Percentiles rank a stretch among this genome's conserved stretches.
Conservation (phyloP, 768 basidiomycete species). For the Albatrellus ellisii region DNA sequence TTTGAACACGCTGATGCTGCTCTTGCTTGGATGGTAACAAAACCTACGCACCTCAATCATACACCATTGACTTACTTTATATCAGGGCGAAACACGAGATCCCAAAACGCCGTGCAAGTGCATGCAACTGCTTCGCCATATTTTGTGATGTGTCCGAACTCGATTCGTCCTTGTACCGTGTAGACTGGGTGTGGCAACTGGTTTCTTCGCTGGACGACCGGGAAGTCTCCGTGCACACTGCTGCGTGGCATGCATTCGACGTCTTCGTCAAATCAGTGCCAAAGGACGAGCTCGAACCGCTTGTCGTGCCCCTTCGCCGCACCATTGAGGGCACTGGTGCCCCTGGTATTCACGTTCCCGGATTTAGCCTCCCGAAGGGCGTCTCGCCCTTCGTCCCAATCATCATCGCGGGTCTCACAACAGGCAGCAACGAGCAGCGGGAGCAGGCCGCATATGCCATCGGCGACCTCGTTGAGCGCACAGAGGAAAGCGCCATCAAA, state of each 20-base stretch:
- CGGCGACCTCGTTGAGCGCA: conserved; percentile 87
- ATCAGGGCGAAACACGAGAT: conserved; percentile 78
- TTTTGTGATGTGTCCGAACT: conserved; percentile 79
- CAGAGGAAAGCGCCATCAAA: conserved; percentile 77
- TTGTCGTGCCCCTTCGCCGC: conserved; percentile 81
- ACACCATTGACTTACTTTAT: not conserved
- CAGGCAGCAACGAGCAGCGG: conserved; percentile 87
- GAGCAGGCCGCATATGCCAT: conserved; percentile 95
- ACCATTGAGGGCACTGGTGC: conserved; percentile 79
- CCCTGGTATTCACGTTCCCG: conserved; percentile 66
- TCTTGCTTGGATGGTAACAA: conserved; percentile 76
- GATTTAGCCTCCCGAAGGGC: conserved; percentile 79
- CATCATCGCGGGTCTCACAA: conserved; percentile 85
- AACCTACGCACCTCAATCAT: not conserved
- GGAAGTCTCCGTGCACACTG: conserved; percentile 61
- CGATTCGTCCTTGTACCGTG: conserved; percentile 73
- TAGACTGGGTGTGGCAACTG: conserved; percentile 92
- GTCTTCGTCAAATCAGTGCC: conserved; percentile 79
- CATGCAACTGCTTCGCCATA: conserved; percentile 61
- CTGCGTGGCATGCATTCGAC: conserved; percentile 76
- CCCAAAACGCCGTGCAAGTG: conserved; percentile 61
- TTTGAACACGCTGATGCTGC: conserved; percentile 77
- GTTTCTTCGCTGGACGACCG: conserved; percentile 73
- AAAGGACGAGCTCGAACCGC: conserved; percentile 85
- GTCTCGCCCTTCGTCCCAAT: conserved; percentile 75